Evolutionary conservation across 75 land plant genomes (phyloP), one percentile per base, ranked within the genome.

Genomic region (Cupressus sempervirens): DNA sequence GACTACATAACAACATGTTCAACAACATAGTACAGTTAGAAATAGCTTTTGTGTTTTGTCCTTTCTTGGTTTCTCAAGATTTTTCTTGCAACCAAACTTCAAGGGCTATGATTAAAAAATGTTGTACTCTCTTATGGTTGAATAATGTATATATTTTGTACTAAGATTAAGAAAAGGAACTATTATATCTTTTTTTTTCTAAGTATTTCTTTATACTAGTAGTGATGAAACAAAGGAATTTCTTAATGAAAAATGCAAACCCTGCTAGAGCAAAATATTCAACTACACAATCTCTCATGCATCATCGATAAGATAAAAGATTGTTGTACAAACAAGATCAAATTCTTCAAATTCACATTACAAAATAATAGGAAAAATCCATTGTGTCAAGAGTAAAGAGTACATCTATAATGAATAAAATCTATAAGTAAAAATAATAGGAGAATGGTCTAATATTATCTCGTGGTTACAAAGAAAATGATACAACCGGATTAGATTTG

Each of bases 61-160:
- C 36, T 30, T 45, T 83, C 68, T 80, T 79, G 84, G 75, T 54
- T 86, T 91, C 81, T 91, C 85, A 12, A 92, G 92, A 23, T 89
- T 92, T 72, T 87, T 81, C 77, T 54, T 77, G 30, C 91, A n/a
- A 87, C 93, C 93, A 92, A 41, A 81, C 79, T 41, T 89, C 89
- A 12, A 92, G 53, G 46, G 87, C 90, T 89, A 72, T 81, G 13
- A 83, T 38, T 85, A 23, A 30, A 18, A 40, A 38, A 18, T 75
- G 53, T 20, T 26, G 18, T 43, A 52, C n/a, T 45, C 43, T 67
- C 30, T 11, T 82, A 48, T 32, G 13, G 12, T 38, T 41, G 50
- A 43, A 45, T 23, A 41, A 79, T 45, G 10, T 30, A 45, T 13
- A 79, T 48, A 1, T 20, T 41, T 26, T 41, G 81, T 26, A 7